phyloP scores from a whole-genome alignment of 83 land plant genomes.

The Diphasiastrum complanatum region DNA sequence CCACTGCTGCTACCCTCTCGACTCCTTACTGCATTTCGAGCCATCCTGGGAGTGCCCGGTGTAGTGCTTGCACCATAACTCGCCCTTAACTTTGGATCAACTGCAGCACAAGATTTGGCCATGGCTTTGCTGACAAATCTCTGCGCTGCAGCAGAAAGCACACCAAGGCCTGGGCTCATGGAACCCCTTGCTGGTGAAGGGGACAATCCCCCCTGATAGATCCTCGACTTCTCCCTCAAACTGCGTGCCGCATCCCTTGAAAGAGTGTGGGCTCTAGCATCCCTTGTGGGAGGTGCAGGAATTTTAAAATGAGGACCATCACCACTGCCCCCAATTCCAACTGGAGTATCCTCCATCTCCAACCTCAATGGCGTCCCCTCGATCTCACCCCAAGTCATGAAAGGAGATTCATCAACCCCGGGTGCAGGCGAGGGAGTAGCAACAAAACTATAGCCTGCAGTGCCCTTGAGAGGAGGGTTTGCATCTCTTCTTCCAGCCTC shows the following conservation, averaged over 20 bases:
- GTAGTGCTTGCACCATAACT: slow-evolving; percentile 79
- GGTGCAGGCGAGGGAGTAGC: slow-evolving; percentile 95
- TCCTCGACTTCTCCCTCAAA: slow-evolving; percentile 72
- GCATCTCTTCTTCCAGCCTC: slow-evolving; percentile 34
- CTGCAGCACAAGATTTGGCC: slow-evolving; percentile 56
- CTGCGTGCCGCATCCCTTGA: slow-evolving; percentile 91
- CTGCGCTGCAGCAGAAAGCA: slow-evolving; percentile 92
- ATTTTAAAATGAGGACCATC: slow-evolving; percentile 89
- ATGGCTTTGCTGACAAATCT: slow-evolving; percentile 91
- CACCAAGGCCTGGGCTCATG: slow-evolving; percentile 54
- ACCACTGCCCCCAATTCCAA: slow-evolving; percentile 65
- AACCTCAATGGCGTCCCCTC: slow-evolving; percentile 92
- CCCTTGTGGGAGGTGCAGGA: slow-evolving; percentile 72
- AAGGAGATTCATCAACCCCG: slow-evolving; percentile 92
- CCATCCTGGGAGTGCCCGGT: slow-evolving; percentile 54
- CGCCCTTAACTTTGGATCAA: slow-evolving; percentile 88
- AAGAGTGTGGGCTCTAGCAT: slow-evolving; percentile 74
- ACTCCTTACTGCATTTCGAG: slow-evolving; percentile 49
- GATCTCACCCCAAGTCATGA: slow-evolving; percentile 98
- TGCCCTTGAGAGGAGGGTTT: too few species aligned
- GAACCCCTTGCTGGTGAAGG: slow-evolving; percentile 64
- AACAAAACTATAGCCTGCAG: slow-evolving; percentile 77
- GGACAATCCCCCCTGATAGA: slow-evolving; percentile 55
- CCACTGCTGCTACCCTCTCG: too few species aligned
- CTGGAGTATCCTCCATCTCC: slow-evolving; percentile 76